Evolutionary conservation across 2,329 filamentous ascomycete species (phyloP).

Genomic region (Fusarium palustre): DNA sequence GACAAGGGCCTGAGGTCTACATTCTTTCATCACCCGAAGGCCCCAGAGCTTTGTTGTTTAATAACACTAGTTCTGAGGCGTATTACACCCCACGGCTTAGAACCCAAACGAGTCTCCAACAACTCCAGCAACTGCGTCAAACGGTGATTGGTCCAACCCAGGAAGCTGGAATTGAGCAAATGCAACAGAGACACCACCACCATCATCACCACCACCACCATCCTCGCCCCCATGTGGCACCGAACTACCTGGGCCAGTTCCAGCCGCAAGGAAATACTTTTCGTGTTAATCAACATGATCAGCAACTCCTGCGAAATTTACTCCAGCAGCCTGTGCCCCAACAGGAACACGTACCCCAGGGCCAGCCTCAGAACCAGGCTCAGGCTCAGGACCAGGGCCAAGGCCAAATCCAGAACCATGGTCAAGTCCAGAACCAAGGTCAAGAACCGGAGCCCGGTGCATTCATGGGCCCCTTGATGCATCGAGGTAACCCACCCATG

Average conservation of each 20-base stretch:
- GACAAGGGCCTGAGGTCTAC: slow-evolving; percentile 64
- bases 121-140: slow-evolving; percentile 41
- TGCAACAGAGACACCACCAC: slow-evolving; percentile 44
- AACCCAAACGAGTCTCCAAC: slow-evolving; percentile 41
- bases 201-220: slow-evolving; percentile 47
- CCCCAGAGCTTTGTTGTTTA: slow-evolving; percentile 68
- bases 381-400: slow-evolving; percentile 32
- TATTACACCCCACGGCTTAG: slow-evolving; percentile 62
- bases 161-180: slow-evolving; percentile 33
- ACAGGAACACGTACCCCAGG: slow-evolving; percentile 45
- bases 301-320: slow-evolving; percentile 27
- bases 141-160: slow-evolving; percentile 27
- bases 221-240: slow-evolving; percentile 22
- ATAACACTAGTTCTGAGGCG: slow-evolving; percentile 60
- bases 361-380: slow-evolving; percentile 32
- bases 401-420: slow-evolving; percentile 31
- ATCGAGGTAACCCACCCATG: slow-evolving; percentile 56
- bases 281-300: slow-evolving; percentile 9
- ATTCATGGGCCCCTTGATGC: slow-evolving; percentile 44
- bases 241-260: slow-evolving; percentile 24
- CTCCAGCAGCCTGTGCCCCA: slow-evolving; percentile 41
- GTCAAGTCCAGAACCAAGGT: slow-evolving; percentile 32
- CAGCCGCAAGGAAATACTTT: slow-evolving; percentile 26
- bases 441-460: slow-evolving; percentile 46
- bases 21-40: slow-evolving; percentile 71